phyloP scores from a whole-genome alignment of 208 protist species.

The Porcisia hertigi region DNA sequence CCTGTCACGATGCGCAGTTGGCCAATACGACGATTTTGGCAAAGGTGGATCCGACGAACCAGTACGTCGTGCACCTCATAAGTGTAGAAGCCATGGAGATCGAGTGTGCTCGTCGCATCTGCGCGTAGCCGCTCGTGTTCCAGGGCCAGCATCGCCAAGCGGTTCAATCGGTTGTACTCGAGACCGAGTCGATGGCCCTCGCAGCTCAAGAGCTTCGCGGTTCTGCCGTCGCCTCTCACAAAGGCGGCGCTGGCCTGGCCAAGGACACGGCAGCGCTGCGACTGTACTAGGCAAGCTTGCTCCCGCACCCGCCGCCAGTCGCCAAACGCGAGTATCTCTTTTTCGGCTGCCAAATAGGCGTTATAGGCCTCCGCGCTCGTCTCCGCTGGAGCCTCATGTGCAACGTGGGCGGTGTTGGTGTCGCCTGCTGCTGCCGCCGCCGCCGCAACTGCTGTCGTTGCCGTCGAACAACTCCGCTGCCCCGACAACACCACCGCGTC shows the following conservation, averaged over 20 bases:
- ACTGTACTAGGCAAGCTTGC: slow-evolving; percentile 67
- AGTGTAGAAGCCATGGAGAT: slow-evolving; percentile 84
- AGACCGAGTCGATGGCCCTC: slow-evolving; percentile 56
- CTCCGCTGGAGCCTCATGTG: background rate
- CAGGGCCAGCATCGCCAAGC: slow-evolving; percentile 78
- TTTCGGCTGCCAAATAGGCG: slow-evolving; percentile 39
- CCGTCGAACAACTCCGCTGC: background rate
- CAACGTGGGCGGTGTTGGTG: background rate
- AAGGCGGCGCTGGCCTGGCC: slow-evolving; percentile 67
- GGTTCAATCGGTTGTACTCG: slow-evolving; percentile 81
- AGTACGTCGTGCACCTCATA: slow-evolving; percentile 73
- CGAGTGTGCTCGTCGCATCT: slow-evolving; percentile 49
- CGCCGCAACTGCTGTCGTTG: background rate
- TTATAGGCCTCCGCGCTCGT: slow-evolving; percentile 35
- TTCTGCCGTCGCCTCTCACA: slow-evolving; percentile 44
- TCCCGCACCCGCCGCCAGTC: slow-evolving; percentile 83
- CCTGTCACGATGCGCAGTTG: slow-evolving; percentile 63
- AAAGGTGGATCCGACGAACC: slow-evolving; percentile 64
- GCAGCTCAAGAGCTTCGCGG: slow-evolving; percentile 55
- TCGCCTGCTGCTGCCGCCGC: background rate
- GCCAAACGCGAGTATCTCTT: slow-evolving; percentile 48
- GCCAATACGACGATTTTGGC: slow-evolving; percentile 41
- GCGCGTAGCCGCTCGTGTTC: slow-evolving; percentile 59
- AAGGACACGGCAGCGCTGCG: slow-evolving; percentile 54
- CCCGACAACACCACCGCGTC: slow-evolving; percentile 1